Conservation (phyloP, 148 eudicot species). For the Polygonum maritimum region DNA sequence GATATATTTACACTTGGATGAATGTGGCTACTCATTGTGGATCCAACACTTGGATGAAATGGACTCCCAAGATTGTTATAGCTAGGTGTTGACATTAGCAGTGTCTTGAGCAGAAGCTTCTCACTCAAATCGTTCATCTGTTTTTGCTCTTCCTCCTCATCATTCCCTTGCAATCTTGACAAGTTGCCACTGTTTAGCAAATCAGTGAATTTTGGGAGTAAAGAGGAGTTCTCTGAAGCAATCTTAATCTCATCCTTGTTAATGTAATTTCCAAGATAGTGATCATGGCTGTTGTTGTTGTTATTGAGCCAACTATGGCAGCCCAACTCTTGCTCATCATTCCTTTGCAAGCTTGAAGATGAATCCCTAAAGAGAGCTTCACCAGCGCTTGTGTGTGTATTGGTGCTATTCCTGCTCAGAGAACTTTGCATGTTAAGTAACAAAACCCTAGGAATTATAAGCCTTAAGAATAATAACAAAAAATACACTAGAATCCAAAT, state of each 20-base stretch:
- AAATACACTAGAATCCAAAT: not conserved
- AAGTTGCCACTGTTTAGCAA: slow-evolving; percentile 5
- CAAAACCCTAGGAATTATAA: not conserved
- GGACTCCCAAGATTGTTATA: not conserved
- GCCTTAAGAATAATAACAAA: not conserved
- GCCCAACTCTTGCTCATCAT: not conserved
- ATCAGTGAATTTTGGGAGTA: slow-evolving; percentile 1
- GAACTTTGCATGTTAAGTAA: not conserved
- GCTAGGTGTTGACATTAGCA: not conserved
- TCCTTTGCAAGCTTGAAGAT: not conserved
- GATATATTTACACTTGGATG: slow-evolving; percentile 5
- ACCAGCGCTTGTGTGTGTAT: slow-evolving; percentile 1
- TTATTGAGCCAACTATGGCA: slow-evolving; percentile 4
- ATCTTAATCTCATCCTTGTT: slow-evolving; percentile 1
- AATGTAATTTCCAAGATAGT: not conserved
- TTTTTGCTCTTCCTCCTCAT: not conserved
- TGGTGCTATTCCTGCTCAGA: slow-evolving; percentile 2
- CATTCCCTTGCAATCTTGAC: not conserved
- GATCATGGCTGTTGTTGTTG: not conserved
- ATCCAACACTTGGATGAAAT: not conserved
- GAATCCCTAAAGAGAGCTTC: not conserved
- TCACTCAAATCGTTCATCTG: slow-evolving; percentile 7
- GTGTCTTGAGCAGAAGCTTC: slow-evolving; percentile 6
- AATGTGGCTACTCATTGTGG: slow-evolving; percentile 1
- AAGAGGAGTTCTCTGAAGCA: not conserved